These are phyloP conservation scores for Xerocomus amazonicus DNA, from an alignment of 1,284 basidiomycete species.

Conservation along the genomic window DNA sequence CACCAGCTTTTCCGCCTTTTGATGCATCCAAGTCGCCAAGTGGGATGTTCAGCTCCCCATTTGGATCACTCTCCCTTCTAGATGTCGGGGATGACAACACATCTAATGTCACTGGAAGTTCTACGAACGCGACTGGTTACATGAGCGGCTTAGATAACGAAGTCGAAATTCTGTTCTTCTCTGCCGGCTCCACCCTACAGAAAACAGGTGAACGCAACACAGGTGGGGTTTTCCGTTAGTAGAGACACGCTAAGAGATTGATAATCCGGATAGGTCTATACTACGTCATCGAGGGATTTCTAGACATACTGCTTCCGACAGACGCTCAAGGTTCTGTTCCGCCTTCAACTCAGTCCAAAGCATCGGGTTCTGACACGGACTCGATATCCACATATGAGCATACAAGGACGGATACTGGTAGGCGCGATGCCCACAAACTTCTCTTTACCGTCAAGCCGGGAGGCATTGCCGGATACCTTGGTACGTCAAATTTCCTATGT, in stretches of 20 bases:
- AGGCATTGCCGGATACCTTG: slow-evolving; percentile 96
- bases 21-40: slow-evolving; percentile 44
- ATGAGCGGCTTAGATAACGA: slow-evolving; percentile 88
- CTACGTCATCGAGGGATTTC: slow-evolving; percentile 96
- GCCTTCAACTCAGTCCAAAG: slow-evolving; percentile 22
- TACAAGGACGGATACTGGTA: slow-evolving; percentile 13
- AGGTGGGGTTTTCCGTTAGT: slow-evolving; percentile 40
- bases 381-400: slow-evolving; percentile 20
- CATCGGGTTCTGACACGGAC: slow-evolving; percentile 24
- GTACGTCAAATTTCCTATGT: slow-evolving; percentile 39
- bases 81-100: slow-evolving; percentile 63
- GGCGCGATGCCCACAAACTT: slow-evolving; percentile 47
- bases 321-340: slow-evolving; percentile 36
- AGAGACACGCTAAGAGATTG: slow-evolving; percentile 1
- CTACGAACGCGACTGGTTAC: slow-evolving; percentile 56
- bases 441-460: slow-evolving; percentile 97
- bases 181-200: slow-evolving; percentile 82
- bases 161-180: slow-evolving; percentile 93
- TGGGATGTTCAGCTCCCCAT: slow-evolving; percentile 68
- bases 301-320: slow-evolving; percentile 82
- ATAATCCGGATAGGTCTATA: slow-evolving; percentile 66
- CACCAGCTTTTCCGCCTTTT: slow-evolving; percentile 57
- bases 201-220: slow-evolving; percentile 89
- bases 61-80: slow-evolving; percentile 81
- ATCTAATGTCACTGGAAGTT: slow-evolving; percentile 64